A percentile compares a stretch with the other conserved stretches of the same genome.
These are phyloP conservation scores for Theobroma cacao DNA, from an alignment of 345 rosid species.

Conservation along the genomic window DNA sequence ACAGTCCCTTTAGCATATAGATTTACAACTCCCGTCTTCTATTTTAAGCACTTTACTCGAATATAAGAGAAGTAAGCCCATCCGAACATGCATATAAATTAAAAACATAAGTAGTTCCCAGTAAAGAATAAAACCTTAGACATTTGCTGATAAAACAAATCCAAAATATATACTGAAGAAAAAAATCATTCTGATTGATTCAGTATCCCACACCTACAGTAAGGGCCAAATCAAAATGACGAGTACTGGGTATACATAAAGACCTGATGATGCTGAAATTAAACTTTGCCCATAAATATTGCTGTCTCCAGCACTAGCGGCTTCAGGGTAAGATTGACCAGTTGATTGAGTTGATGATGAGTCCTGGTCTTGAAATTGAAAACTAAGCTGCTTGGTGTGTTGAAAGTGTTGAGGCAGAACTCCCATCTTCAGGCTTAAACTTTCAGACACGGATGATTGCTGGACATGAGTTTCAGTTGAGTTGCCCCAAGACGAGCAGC, in stretches of 20 bases:
- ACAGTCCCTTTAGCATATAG: not conserved
- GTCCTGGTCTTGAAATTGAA: conserved; percentile 62
- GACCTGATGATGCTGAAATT: conserved; percentile 33
- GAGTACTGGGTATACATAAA: not conserved
- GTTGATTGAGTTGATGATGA: conserved; percentile 70
- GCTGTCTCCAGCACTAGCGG: conserved; percentile 47
- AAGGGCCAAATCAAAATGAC: not conserved
- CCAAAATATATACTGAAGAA: not conserved
- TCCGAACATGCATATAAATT: not conserved
- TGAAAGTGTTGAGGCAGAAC: conserved; percentile 33
- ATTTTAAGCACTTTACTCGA: not conserved
- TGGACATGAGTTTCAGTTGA: conserved; percentile 31
- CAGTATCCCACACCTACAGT: not conserved
- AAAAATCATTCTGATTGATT: not conserved
- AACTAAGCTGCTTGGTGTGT: conserved; percentile 41
- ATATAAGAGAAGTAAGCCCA: not conserved
- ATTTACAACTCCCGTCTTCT: not conserved
- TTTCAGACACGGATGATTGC: conserved; percentile 31
- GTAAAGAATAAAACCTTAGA: not conserved
- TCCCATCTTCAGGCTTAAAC: conserved; percentile 51
- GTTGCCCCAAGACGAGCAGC: conserved; percentile 42
- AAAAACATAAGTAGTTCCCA: not conserved
- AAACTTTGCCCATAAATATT: conserved; percentile 26
- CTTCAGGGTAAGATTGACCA: conserved; percentile 62
- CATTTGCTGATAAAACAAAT: not conserved